phyloP scores from a whole-genome alignment of 2,329 filamentous ascomycete genomes.

The Penicillium griseofulvum region DNA sequence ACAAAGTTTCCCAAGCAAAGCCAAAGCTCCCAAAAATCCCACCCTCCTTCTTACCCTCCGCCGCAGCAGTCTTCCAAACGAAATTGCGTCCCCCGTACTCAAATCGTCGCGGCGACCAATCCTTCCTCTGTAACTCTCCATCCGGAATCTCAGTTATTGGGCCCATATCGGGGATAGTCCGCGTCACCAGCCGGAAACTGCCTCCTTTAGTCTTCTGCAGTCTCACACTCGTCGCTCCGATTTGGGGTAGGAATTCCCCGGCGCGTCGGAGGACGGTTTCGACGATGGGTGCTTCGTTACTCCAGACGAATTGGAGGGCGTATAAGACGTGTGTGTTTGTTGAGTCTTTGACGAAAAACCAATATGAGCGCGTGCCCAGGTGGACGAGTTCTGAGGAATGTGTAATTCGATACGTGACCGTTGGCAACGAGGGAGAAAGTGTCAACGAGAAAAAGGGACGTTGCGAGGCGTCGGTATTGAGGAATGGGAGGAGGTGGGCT shows the following conservation, averaged over 20 bases:
- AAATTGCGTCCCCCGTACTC: conserved; percentile 18
- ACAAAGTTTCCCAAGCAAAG: conserved; percentile 16
- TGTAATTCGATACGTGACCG: conserved; percentile 15
- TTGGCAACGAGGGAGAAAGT: background rate
- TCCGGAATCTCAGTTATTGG: conserved; percentile 14
- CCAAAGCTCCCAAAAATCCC: conserved; percentile 11
- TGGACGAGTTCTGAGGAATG: conserved; percentile 17
- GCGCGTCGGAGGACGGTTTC: conserved; percentile 16
- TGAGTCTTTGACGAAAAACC: conserved; percentile 19
- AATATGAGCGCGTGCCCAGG: conserved; percentile 14
- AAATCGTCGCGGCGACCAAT: conserved; percentile 19
- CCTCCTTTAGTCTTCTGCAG: conserved; percentile 14
- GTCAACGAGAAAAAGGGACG: conserved; percentile 3
- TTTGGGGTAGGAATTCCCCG: conserved; percentile 16
- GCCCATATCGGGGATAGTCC: conserved; percentile 13
- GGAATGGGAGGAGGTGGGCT: background rate
- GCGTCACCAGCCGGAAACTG: conserved; percentile 12
- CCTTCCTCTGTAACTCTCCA: conserved; percentile 8
- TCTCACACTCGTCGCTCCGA: conserved; percentile 13
- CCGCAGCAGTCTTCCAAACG: conserved; percentile 15
- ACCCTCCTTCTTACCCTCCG: conserved; percentile 8
- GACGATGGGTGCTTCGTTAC: conserved; percentile 14
- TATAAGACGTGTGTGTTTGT: conserved; percentile 18
- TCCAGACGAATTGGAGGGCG: conserved; percentile 17
- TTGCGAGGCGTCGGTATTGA: background rate